Conservation (phyloP, 371 early-diverging fungal species). For the Entomophthora muscae region DNA sequence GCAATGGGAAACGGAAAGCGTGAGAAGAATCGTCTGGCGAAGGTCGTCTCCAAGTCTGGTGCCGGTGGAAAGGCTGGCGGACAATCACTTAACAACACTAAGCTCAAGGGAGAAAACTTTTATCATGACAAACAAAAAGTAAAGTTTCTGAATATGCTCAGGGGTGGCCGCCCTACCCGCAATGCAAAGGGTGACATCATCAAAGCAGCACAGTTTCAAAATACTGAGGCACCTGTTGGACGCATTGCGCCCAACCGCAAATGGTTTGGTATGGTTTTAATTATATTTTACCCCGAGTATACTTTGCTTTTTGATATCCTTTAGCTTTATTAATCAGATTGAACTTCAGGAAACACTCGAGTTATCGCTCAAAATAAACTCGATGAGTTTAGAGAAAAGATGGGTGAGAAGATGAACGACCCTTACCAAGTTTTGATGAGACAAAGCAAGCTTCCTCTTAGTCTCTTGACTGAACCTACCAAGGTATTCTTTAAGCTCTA, state of each 20-base stretch:
- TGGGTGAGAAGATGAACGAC: conserved; percentile 72
- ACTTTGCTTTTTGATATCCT: too few species aligned
- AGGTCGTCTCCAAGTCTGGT: conserved; percentile 16
- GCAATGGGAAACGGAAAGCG: conserved; percentile 56
- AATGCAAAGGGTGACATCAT: conserved; percentile 83
- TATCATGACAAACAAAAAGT: conserved; percentile 90
- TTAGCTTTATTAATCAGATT: too few species aligned
- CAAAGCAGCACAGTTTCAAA: conserved; percentile 90
- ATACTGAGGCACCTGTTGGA: conserved; percentile 50
- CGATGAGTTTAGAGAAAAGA: conserved; percentile 77
- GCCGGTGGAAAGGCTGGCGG: conserved; percentile 24
- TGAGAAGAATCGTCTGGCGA: conserved; percentile 36
- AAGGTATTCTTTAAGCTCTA: conserved; percentile 24
- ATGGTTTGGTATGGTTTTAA: conserved; percentile 89
- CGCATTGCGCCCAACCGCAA: conserved; percentile 88
- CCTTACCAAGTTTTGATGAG: conserved; percentile 93
- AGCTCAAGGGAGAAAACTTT: conserved; percentile 88
- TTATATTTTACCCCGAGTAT: too few species aligned
- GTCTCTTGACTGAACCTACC: conserved; percentile 68
- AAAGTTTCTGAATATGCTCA: conserved; percentile 78
- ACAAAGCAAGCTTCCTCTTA: conserved; percentile 95
- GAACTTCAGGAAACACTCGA: conserved; percentile 62
- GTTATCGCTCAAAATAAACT: conserved; percentile 87
- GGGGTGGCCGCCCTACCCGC: conserved; percentile 74
- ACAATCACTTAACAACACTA: conserved; percentile 35